Base-by-base conservation (phyloP, 306 rosid genomes). In the Trichosanthes cucumerina region DNA sequence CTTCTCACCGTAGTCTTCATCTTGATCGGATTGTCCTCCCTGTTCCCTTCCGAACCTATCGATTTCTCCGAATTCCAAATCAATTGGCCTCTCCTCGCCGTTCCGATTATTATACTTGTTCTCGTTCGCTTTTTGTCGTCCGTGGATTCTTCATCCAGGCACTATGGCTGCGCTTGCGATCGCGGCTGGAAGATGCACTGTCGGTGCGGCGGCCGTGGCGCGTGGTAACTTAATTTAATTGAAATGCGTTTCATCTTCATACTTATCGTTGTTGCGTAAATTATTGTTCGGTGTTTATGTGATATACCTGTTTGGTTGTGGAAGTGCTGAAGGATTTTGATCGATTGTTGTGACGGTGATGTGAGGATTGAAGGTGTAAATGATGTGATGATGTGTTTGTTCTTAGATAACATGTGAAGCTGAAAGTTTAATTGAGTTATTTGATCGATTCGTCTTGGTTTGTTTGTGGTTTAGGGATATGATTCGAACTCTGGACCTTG, bases 81-180 rank as follows among this genome's bases (percentile, higher is more conserved):
- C 81, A 90, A 88, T 59, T 86, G 85, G 89, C 78, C 73, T 41
- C 83, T 81, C 43, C 52, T 90, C 59, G 53, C 82, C 9, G 0
- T 1, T n/a, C 87, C 88, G 15, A 52, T 91, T 54, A 34, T 90
- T 12, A 50, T 90, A 15, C 43, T 90, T 4, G 49, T 86, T 56
- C 65, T 91, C 38, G 69, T 91, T 38, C 83, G 87, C 76, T 76
- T 81, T 77, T 44, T 91, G n/a, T 90, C 89, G 0, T 80, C 87
- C 38, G 18, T 23, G 58, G 77, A 71, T 44, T 23, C 77, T 71
- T 46, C 77, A 12, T 11, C 53, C 21, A 71, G 39, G 58, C 28
- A 24, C 57, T 5, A 69, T 43, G 75, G n/a, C 53, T 71, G 77
- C 39, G 38, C 77, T 46, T 71, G 77, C 50, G 15, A 65, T 65